These are phyloP conservation scores for Collariella sp. DNA, from an alignment of 495 filamentous ascomycete genomes.

Conservation along the genomic window DNA sequence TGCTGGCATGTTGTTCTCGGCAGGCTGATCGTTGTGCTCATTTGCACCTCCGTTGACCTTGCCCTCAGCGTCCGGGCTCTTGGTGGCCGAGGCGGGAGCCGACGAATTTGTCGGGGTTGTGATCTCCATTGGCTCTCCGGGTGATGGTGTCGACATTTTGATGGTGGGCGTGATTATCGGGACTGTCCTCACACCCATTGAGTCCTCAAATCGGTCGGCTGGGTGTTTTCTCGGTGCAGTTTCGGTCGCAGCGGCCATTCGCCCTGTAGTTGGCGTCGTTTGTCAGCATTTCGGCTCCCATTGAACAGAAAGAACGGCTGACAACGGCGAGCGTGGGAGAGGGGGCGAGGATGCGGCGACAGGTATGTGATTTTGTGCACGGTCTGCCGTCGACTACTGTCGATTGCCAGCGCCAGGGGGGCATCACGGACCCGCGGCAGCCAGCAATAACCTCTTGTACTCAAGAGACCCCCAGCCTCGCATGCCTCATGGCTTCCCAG, in stretches of 20 bases:
- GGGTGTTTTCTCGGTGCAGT: slow-evolving; percentile 36
- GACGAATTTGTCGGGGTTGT: slow-evolving; percentile 39
- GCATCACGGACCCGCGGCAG: too few species aligned
- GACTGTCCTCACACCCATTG: slow-evolving; percentile 38
- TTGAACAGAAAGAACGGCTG: slow-evolving; percentile 1
- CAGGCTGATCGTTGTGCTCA: slow-evolving; percentile 26
- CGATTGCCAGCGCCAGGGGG: background rate
- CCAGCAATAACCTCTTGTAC: background rate
- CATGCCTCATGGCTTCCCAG: slow-evolving; percentile 24
- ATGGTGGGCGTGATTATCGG: slow-evolving; percentile 44
- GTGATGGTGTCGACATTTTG: slow-evolving; percentile 42
- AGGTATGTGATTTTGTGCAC: background rate
- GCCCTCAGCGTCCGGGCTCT: slow-evolving; percentile 39
- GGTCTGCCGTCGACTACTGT: background rate
- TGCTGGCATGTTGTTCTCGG: slow-evolving; percentile 32
- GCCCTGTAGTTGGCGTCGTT: slow-evolving; percentile 24
- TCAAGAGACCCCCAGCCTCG: background rate
- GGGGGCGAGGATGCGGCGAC: background rate
- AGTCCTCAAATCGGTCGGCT: slow-evolving; percentile 31
- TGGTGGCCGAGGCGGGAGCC: slow-evolving; percentile 34
- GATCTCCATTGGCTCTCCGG: slow-evolving; percentile 46
- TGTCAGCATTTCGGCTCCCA: slow-evolving; percentile 20
- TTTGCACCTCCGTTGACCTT: slow-evolving; percentile 28
- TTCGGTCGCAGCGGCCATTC: slow-evolving; percentile 44
- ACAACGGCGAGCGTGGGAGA: background rate